Percentiles rank a stretch among this genome's conserved stretches.
Conservation (phyloP, 2,329 filamentous ascomycete genomes). For the Tolypocladium amazonense region DNA sequence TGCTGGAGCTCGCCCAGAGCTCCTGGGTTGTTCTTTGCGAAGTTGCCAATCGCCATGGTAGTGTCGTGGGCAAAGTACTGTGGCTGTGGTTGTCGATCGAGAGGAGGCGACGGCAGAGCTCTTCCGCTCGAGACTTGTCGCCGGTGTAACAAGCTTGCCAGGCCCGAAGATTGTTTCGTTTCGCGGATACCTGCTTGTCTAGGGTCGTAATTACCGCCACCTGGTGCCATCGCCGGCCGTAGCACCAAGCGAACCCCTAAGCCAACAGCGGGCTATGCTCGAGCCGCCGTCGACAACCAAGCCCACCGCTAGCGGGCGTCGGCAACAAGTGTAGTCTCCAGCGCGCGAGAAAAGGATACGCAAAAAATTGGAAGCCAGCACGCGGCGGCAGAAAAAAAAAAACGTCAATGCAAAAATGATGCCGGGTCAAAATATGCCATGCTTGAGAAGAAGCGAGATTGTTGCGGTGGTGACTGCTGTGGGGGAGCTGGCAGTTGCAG, state of each 20-base stretch:
- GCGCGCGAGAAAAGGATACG: not conserved
- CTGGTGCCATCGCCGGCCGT: slow-evolving; percentile 8
- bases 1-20: slow-evolving; percentile 47
- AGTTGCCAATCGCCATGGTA: slow-evolving; percentile 20
- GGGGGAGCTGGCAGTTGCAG: not conserved
- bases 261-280: not conserved
- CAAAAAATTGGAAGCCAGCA: not conserved
- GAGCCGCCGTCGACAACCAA: not conserved
- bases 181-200: slow-evolving; percentile 22
- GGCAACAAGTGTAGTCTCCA: not conserved
- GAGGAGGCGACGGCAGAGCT: slow-evolving; percentile 12
- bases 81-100: not conserved
- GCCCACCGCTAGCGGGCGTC: not conserved
- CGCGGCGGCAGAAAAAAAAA: not conserved
- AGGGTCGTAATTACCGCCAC: slow-evolving; percentile 4
- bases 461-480: not conserved
- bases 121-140: slow-evolving; percentile 34
- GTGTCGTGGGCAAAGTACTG: slow-evolving; percentile 6
- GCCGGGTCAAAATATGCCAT: not conserved
- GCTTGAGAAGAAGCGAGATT: not conserved
- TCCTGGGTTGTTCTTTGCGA: slow-evolving; percentile 26
- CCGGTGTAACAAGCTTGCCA: slow-evolving; percentile 39
- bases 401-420: not conserved
- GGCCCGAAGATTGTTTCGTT: slow-evolving; percentile 35
- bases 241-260: not conserved